A percentile compares a stretch with the other conserved stretches of the same genome.
Evolutionary conservation across 768 basidiomycete genomes (phyloP).

Genomic region (Pleurotus eryngii): DNA sequence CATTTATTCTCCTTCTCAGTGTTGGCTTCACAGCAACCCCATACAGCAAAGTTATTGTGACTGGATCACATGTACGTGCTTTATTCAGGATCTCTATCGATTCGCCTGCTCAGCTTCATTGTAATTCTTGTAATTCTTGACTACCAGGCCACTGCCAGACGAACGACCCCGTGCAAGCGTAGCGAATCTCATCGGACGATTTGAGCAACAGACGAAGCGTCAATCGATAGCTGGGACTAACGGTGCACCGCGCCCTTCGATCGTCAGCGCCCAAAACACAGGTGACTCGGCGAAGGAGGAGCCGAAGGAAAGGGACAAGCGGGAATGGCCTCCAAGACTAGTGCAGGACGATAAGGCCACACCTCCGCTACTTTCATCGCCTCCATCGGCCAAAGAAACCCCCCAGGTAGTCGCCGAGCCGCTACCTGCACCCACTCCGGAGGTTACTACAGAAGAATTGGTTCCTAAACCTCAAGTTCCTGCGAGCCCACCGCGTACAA

Average conservation of each 20-base stretch:
- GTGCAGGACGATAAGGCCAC: constrained; percentile 31
- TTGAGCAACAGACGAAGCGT: constrained; percentile 78
- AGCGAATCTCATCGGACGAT: constrained; percentile 87
- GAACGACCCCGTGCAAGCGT: constrained; percentile 85
- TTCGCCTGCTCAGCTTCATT: not conserved
- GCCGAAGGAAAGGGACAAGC: constrained; percentile 66
- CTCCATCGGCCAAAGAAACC: constrained; percentile 17
- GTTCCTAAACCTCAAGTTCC: not conserved
- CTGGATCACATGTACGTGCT: constrained; percentile 14
- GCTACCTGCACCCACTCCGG: not conserved
- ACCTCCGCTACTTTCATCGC: constrained; percentile 31
- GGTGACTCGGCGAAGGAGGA: constrained; percentile 68
- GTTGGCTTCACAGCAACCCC: not conserved
- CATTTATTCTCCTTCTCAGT: too few relatives aligned
- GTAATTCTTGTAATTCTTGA: not conserved
- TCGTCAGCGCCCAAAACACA: constrained; percentile 59
- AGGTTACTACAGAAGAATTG: not conserved
- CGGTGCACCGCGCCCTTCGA: constrained; percentile 45
- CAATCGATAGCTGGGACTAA: constrained; percentile 33
- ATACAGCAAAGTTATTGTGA: constrained; percentile 1
- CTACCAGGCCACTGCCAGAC: constrained; percentile 76
- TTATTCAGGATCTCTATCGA: constrained; percentile 14
- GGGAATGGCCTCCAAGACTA: constrained; percentile 72
- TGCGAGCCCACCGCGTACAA: not conserved
- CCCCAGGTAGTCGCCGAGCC: constrained; percentile 4